Percentiles rank a stretch among this genome's conserved stretches.
These are phyloP conservation scores for Thyridium curvatum DNA, from an alignment of 2,329 filamentous ascomycete genomes.

Conservation along the genomic window DNA sequence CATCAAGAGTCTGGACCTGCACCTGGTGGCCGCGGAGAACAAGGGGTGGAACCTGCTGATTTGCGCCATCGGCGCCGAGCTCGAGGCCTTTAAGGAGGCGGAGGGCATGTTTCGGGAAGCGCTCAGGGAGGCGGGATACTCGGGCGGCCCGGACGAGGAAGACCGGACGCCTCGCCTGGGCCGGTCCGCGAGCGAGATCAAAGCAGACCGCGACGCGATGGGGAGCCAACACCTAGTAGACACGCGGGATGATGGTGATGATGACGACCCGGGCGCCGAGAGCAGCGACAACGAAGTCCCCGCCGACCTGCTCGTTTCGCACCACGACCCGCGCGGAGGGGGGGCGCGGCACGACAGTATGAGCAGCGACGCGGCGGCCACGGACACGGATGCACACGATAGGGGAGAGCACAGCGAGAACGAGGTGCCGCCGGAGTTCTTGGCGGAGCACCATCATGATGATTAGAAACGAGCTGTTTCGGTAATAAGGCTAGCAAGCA, in stretches of 20 bases:
- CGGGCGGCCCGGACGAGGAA: slow-evolving; percentile 12
- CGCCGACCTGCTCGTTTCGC: slow-evolving; percentile 29
- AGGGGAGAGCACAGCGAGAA: slow-evolving; percentile 32
- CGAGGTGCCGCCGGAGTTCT: slow-evolving; percentile 45
- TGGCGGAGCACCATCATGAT: slow-evolving; percentile 35
- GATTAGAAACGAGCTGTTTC: slow-evolving; percentile 5
- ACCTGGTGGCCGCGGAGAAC: slow-evolving; percentile 48
- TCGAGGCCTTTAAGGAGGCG: slow-evolving; percentile 25
- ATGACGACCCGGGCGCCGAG: slow-evolving; percentile 18
- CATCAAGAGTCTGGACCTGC: slow-evolving; percentile 47
- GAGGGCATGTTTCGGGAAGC: slow-evolving; percentile 19
- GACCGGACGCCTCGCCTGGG: slow-evolving; percentile 21
- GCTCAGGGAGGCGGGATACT: slow-evolving; percentile 20
- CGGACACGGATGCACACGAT: slow-evolving; percentile 5
- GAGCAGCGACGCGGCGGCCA: neutral
- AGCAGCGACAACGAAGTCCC: slow-evolving; percentile 35
- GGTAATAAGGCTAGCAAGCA: no score
- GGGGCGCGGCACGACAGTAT: slow-evolving; percentile 5
- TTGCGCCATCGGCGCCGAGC: slow-evolving; percentile 64
- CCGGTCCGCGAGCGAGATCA: slow-evolving; percentile 19
- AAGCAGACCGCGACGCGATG: slow-evolving; percentile 6
- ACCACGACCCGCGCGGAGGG: slow-evolving; percentile 15
- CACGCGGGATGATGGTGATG: slow-evolving; percentile 6
- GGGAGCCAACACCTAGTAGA: slow-evolving; percentile 10
- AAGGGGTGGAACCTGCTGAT: slow-evolving; percentile 70